A percentile compares a stretch with the other conserved stretches of the same genome.
These are phyloP conservation scores for Chlamydomonas incerta DNA, from an alignment of 139 green algal species.

Conservation along the genomic window DNA sequence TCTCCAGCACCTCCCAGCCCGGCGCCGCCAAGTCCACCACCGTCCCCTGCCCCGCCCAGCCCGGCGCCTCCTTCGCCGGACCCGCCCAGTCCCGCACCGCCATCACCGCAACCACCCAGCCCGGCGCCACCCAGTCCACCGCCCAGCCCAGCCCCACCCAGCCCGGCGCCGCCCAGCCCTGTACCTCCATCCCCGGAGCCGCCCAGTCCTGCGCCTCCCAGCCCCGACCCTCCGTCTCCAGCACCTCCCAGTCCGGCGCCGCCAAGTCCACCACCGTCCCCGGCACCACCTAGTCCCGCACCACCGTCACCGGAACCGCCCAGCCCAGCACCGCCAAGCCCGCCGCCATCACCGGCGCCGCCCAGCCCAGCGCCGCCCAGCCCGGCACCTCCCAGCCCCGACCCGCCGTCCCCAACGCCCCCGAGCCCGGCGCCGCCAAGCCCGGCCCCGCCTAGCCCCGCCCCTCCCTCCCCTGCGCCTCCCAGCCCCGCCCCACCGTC, in stretches of 20 bases:
- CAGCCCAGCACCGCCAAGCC: not conserved
- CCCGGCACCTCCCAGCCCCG: not conserved
- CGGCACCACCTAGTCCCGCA: not conserved
- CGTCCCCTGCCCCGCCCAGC: not conserved
- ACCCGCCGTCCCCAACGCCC: not conserved
- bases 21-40: too few relatives aligned
- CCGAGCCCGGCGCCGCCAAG: not conserved
- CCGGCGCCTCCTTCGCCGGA: not conserved
- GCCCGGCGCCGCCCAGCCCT: not conserved
- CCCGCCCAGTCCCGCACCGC: not conserved
- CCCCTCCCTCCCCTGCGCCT: too few relatives aligned
- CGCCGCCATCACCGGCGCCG: not conserved
- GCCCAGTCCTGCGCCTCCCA: not conserved
- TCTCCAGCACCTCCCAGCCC: not conserved
- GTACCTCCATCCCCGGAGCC: not conserved
- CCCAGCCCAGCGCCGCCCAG: not conserved
- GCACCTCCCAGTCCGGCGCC: too few relatives aligned
- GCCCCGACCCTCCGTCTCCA: too few relatives aligned
- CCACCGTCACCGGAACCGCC: not conserved
- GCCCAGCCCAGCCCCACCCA: too few relatives aligned
- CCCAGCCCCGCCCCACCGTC: too few relatives aligned
- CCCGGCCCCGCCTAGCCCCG: not conserved
- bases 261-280: not conserved
- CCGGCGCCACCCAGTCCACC: too few relatives aligned
- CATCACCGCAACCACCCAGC: not conserved